These are phyloP conservation scores for Syzygium malaccense DNA, from an alignment of 441 rosid species.

Conservation along the genomic window DNA sequence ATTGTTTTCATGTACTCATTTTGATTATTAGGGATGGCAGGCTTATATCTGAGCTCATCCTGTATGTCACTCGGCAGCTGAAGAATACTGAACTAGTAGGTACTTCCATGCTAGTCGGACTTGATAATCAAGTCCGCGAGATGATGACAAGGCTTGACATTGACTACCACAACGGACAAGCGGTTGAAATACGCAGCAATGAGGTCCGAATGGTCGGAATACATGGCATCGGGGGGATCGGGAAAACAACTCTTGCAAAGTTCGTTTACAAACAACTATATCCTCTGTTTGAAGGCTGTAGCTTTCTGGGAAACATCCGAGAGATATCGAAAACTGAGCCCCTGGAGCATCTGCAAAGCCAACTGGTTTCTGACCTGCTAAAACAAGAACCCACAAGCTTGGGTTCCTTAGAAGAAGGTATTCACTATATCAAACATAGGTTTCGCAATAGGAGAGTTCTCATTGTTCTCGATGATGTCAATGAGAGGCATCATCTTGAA, in stretches of 20 bases:
- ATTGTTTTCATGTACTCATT: too few relatives aligned
- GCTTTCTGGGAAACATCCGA: not conserved
- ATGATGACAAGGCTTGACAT: fast-evolving
- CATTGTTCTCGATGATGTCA: not conserved
- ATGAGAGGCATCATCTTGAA: not conserved
- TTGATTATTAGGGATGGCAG: not conserved
- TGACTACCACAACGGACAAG: not conserved
- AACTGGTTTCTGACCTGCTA: not conserved
- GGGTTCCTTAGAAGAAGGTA: not conserved
- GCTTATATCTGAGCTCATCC: fast-evolving
- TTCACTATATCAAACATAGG: not conserved
- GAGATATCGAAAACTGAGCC: not conserved
- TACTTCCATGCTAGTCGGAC: not conserved
- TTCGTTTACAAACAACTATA: not conserved
- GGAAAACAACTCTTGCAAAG: not conserved
- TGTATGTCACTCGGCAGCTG: not conserved
- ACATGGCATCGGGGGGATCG: fast-evolving
- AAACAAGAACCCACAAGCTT: not conserved
- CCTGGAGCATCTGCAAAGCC: not conserved
- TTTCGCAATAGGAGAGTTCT: not conserved
- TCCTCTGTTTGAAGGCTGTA: not conserved
- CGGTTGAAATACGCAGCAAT: not conserved
- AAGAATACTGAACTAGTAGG: not conserved
- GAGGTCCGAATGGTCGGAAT: not conserved
- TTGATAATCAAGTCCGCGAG: fast-evolving